phyloP scores from a whole-genome alignment of 169 alveolate genomes.

The Perkinsus olseni region DNA sequence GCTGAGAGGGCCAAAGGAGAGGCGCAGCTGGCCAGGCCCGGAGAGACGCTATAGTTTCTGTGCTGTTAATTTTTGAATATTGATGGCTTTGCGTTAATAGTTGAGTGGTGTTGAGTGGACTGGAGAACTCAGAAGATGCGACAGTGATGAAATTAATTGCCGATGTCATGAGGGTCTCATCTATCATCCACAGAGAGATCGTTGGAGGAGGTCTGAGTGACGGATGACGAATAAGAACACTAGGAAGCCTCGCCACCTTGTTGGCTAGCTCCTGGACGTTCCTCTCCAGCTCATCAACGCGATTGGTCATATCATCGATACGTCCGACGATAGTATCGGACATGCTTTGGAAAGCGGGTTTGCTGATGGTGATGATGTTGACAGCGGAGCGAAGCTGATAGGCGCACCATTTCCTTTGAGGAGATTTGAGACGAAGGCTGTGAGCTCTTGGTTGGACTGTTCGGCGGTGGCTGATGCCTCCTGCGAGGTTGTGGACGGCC shows the following conservation, averaged over 20 bases:
- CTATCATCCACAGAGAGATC: not conserved
- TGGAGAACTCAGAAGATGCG: not conserved
- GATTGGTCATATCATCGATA: constrained; percentile 25
- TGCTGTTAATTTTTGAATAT: too few relatives aligned
- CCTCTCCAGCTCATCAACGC: constrained; percentile 25
- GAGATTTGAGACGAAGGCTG: not conserved
- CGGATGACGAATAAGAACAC: too few relatives aligned
- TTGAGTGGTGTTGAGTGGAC: not conserved
- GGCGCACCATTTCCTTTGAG: not conserved
- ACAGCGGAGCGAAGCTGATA: not conserved
- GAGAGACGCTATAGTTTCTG: not conserved
- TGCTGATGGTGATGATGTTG: not conserved
- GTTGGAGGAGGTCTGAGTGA: not conserved
- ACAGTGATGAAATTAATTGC: not conserved
- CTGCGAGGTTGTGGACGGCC: not conserved
- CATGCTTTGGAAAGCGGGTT: constrained; percentile 24
- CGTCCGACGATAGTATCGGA: constrained; percentile 18
- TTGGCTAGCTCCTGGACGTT: not conserved
- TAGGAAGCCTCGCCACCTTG: not conserved
- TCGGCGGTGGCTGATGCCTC: not conserved
- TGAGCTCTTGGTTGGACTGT: not conserved
- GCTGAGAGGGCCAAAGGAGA: not conserved
- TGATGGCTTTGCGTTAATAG: too few relatives aligned
- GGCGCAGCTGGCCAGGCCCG: not conserved
- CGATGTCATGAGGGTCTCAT: not conserved